These are phyloP conservation scores for Cichorium intybus DNA, from an alignment of 140 eudicot species.

Conservation along the genomic window DNA sequence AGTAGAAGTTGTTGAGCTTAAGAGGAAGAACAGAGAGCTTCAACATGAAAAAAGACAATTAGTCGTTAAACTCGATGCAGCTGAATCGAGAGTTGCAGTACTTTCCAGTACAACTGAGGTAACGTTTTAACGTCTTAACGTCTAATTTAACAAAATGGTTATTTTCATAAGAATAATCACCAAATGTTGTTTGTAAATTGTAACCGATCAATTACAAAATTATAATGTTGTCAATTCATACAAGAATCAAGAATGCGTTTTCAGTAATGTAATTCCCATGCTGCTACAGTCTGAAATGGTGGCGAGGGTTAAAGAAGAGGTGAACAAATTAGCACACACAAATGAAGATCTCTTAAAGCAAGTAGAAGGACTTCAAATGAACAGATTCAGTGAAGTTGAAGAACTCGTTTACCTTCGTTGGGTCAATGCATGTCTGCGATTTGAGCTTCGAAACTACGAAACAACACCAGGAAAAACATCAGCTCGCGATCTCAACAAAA, in stretches of 20 bases:
- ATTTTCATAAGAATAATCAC: no score
- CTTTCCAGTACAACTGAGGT: constrained; percentile 94
- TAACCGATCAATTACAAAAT: no score
- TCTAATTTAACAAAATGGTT: no score
- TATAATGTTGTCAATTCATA: background rate
- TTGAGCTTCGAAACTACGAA: constrained; percentile 80
- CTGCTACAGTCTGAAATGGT: constrained; percentile 81
- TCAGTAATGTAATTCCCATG: constrained; percentile 10
- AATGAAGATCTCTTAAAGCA: constrained; percentile 90
- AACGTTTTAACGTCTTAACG: background rate
- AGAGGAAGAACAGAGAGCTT: constrained; percentile 88
- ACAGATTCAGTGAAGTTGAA: constrained; percentile 97
- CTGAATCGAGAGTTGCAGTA: constrained; percentile 53
- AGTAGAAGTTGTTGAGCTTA: constrained; percentile 81
- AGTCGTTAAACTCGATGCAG: constrained; percentile 65
- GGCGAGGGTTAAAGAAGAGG: constrained; percentile 81
- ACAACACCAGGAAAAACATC: constrained; percentile 80
- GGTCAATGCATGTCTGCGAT: constrained; percentile 95
- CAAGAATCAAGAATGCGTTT: background rate
- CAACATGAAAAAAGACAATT: constrained; percentile 89
- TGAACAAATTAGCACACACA: constrained; percentile 57
- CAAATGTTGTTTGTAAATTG: no score
- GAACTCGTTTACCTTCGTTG: constrained; percentile 98
- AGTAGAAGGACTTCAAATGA: constrained; percentile 98
- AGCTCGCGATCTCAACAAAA: constrained; percentile 89